Conservation (phyloP, 2,329 filamentous ascomycete genomes). For the Aspergillus calidoustus region DNA sequence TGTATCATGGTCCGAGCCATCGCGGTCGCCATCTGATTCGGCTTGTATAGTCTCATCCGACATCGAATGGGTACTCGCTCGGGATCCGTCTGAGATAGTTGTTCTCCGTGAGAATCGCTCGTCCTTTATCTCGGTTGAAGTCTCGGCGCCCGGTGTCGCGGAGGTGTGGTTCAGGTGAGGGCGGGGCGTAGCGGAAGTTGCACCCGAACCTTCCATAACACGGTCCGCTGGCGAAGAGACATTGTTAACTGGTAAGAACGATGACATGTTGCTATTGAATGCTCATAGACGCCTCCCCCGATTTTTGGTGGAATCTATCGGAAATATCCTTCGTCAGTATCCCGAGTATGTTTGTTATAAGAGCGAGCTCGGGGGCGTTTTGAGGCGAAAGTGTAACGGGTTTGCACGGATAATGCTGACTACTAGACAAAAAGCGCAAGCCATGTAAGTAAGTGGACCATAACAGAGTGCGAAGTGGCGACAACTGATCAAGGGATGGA, state of each 20-base stretch:
- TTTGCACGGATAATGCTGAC: slow-evolving; percentile 24
- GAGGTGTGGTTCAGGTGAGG: slow-evolving; percentile 47
- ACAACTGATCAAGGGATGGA: slow-evolving; percentile 16
- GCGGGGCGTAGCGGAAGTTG: slow-evolving; percentile 62
- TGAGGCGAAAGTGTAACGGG: slow-evolving; percentile 17
- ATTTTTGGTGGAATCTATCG: slow-evolving; percentile 29
- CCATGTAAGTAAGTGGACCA: slow-evolving; percentile 27
- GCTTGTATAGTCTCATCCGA: slow-evolving; percentile 74
- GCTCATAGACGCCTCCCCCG: slow-evolving; percentile 27
- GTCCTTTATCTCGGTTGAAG: slow-evolving; percentile 29
- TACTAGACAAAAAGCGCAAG: slow-evolving; percentile 25
- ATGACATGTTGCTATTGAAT: slow-evolving; percentile 55
- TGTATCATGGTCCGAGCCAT: slow-evolving; percentile 67
- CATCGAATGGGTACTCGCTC: slow-evolving; percentile 50
- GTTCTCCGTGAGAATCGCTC: slow-evolving; percentile 51
- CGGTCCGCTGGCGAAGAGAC: slow-evolving; percentile 52
- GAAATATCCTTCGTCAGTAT: slow-evolving; percentile 22
- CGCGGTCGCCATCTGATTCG: slow-evolving; percentile 71
- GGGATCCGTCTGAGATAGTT: slow-evolving; percentile 50
- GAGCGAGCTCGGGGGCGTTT: slow-evolving; percentile 19
- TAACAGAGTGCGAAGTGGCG: slow-evolving; percentile 12
- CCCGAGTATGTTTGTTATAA: slow-evolving; percentile 24
- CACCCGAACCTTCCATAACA: slow-evolving; percentile 54
- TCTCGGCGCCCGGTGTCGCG: slow-evolving; percentile 34
- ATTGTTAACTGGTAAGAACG: slow-evolving; percentile 66